A percentile compares a stretch with the other conserved stretches of the same genome.
phyloP scores from a whole-genome alignment of 2,329 filamentous ascomycete species.

The Ceratocystis variospora region DNA sequence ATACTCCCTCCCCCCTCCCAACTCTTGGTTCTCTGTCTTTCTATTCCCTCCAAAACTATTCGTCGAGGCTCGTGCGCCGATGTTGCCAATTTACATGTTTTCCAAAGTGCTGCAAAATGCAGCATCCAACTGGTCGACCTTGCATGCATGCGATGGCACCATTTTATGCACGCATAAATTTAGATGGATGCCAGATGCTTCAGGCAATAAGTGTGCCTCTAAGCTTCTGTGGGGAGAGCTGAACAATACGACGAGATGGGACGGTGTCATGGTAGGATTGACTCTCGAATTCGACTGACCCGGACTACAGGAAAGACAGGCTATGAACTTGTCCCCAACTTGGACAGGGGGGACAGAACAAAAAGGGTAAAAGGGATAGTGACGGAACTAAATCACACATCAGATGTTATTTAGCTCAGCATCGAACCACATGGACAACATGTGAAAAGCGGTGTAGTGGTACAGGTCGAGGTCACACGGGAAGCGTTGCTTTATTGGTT shows the following conservation, averaged over 20 bases:
- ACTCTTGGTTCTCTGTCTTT: neutral
- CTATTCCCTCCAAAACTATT: no score
- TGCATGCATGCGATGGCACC: neutral
- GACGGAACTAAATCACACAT: neutral
- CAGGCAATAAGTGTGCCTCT: neutral
- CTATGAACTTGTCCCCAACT: neutral
- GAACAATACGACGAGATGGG: neutral
- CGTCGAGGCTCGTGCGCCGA: neutral
- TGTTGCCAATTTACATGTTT: neutral
- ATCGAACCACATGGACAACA: neutral
- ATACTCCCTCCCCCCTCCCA: neutral
- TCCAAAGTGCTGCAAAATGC: neutral
- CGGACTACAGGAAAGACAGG: neutral
- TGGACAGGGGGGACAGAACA: neutral
- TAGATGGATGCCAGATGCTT: neutral
- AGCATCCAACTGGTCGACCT: neutral
- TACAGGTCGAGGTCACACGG: neutral
- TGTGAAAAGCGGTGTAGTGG: neutral
- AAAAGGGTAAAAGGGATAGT: neutral
- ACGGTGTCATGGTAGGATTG: neutral
- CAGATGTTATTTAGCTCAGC: neutral
- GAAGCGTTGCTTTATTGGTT: neutral
- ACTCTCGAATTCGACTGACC: neutral
- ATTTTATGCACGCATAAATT: neutral
- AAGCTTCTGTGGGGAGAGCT: neutral